phyloP scores from a whole-genome alignment of 2,329 filamentous ascomycete genomes.

The Arthrobotrys entomopaga region DNA sequence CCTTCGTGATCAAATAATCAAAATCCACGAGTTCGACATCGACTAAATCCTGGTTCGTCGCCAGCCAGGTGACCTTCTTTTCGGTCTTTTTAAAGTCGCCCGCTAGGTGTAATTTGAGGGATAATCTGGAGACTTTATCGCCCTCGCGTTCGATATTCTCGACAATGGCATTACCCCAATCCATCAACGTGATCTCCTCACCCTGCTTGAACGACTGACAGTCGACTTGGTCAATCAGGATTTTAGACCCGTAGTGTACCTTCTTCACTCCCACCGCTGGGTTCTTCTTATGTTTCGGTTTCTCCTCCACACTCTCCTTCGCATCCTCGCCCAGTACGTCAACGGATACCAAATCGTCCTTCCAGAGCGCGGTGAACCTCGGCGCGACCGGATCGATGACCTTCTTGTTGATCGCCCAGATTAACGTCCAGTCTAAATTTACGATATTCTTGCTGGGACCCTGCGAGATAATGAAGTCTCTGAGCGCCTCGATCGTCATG shows the following conservation, averaged over 20 bases:
- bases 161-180: slow-evolving; percentile 91
- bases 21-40: slow-evolving; percentile 91
- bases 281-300: slow-evolving; percentile 91
- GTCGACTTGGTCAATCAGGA: slow-evolving; percentile 88
- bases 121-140: slow-evolving; percentile 74
- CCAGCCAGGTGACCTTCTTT: slow-evolving; percentile 97
- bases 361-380: slow-evolving; percentile 77
- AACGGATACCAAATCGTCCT: slow-evolving; percentile 77
- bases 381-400: slow-evolving; percentile 81
- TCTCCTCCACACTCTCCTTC: slow-evolving; percentile 75
- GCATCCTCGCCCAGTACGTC: slow-evolving; percentile 70
- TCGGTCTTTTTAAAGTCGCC: slow-evolving; percentile 94
- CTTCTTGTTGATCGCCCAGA: slow-evolving; percentile 81
- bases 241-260: slow-evolving; percentile 77
- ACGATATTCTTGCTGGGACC: slow-evolving; percentile 85
- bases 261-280: slow-evolving; percentile 84
- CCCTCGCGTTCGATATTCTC: slow-evolving; percentile 71
- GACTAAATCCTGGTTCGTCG: slow-evolving; percentile 78
- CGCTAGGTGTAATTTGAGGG: slow-evolving; percentile 82
- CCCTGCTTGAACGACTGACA: slow-evolving; percentile 80
- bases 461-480: slow-evolving; percentile 85
- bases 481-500: slow-evolving; percentile 80
- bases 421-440: slow-evolving; percentile 81
- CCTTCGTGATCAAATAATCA: slow-evolving; percentile 94
- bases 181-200: slow-evolving; percentile 96